Conservation (phyloP, 495 filamentous ascomycete species). For the Neurospora sp. region DNA sequence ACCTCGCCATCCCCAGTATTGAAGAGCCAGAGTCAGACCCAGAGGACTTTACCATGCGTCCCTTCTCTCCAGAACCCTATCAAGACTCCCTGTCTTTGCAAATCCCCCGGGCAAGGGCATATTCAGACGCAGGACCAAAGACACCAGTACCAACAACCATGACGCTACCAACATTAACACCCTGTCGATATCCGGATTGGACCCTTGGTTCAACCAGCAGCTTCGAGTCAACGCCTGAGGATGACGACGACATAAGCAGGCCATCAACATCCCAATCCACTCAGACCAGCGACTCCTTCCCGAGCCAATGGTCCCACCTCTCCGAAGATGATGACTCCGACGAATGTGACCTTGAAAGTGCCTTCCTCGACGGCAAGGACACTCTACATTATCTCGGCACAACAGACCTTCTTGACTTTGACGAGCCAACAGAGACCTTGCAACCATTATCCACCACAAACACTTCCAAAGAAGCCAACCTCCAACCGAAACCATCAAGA, state of each 20-base stretch:
- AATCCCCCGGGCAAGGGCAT: background rate
- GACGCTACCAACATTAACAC: slow-evolving; percentile 14
- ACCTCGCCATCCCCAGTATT: slow-evolving; percentile 46
- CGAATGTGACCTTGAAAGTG: slow-evolving; percentile 26
- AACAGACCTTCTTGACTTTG: slow-evolving; percentile 3
- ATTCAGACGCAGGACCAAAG: slow-evolving; percentile 21
- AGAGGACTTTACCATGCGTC: slow-evolving; percentile 27
- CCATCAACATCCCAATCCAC: slow-evolving; percentile 41
- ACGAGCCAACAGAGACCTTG: slow-evolving; percentile 1
- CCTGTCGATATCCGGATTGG: slow-evolving; percentile 37
- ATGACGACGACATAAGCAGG: slow-evolving; percentile 41
- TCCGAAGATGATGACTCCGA: slow-evolving; percentile 38
- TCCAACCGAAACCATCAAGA: slow-evolving; percentile 13
- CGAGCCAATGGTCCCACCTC: slow-evolving; percentile 36
- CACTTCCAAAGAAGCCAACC: background rate
- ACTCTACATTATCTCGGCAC: slow-evolving; percentile 5
- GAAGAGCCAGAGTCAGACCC: slow-evolving; percentile 27
- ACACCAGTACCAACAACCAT: slow-evolving; percentile 33
- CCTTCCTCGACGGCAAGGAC: slow-evolving; percentile 20
- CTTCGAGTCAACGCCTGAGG: slow-evolving; percentile 34
- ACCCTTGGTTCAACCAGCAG: slow-evolving; percentile 36
- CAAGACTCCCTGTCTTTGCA: background rate
- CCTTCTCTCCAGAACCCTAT: background rate
- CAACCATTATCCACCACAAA: background rate
- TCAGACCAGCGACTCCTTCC: slow-evolving; percentile 37